Evolutionary conservation across 345 rosid species (phyloP).

Genomic region (Pugionium cornutum): DNA sequence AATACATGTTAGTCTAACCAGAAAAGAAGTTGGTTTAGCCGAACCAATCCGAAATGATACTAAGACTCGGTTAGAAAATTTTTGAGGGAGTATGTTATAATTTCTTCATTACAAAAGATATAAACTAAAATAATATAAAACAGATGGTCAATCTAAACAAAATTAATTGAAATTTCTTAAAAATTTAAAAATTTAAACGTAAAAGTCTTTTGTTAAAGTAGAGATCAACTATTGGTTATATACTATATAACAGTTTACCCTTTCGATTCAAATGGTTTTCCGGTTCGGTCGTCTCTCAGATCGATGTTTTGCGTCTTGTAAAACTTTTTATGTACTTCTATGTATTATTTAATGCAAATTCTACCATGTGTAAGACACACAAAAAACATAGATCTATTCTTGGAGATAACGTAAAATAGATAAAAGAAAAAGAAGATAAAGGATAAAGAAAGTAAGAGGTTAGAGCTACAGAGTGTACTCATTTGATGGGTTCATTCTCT

Average conservation of each 20-base stretch:
- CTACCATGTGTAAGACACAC: background rate
- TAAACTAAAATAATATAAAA: no score
- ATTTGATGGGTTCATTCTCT: constrained; percentile 37
- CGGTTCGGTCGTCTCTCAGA: no score
- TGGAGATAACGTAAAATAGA: constrained; percentile 18
- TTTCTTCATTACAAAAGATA: no score
- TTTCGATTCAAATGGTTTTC: constrained; percentile 2
- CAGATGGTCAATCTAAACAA: no score
- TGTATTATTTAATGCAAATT: constrained; percentile 1
- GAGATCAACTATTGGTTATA: no score
- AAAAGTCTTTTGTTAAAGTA: no score
- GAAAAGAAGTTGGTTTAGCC: background rate
- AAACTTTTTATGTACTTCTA: background rate
- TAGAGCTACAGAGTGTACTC: constrained; percentile 28
- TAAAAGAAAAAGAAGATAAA: constrained; percentile 9
- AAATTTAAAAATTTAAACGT: no score
- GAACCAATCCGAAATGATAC: background rate
- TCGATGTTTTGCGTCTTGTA: background rate
- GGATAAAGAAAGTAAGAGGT: constrained; percentile 6
- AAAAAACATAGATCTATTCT: constrained; percentile 10
- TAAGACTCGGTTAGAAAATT: background rate
- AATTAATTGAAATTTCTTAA: no score
- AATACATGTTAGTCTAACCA: background rate
- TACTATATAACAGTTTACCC: background rate
- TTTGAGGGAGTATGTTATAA: no score